phyloP scores from a whole-genome alignment of 2,329 filamentous ascomycete species.

The Fusarium haematococcum region DNA sequence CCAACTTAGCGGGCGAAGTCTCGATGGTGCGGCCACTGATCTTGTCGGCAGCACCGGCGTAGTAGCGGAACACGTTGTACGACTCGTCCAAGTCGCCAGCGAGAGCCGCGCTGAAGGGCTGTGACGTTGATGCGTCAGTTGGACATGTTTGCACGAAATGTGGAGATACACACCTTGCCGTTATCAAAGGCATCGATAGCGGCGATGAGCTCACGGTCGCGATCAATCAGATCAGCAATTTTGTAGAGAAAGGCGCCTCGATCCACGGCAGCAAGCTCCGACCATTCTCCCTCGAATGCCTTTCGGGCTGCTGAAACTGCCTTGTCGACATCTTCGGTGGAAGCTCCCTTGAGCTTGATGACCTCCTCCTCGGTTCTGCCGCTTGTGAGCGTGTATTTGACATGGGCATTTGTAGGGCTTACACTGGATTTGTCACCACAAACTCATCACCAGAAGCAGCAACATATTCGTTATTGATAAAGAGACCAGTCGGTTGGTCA shows the following conservation, averaged over 20 bases:
- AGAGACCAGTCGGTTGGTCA: constrained; percentile 53
- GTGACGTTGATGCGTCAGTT: background rate
- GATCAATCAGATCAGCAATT: constrained; percentile 36
- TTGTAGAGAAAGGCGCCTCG: constrained; percentile 40
- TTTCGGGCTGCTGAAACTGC: constrained; percentile 39
- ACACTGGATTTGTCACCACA: constrained; percentile 36
- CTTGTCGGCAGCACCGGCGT: constrained; percentile 78
- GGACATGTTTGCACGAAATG: fast-evolving
- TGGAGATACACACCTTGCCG: constrained; percentile 27
- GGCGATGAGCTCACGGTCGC: constrained; percentile 41
- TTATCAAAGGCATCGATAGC: constrained; percentile 42
- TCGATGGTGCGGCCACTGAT: constrained; percentile 76
- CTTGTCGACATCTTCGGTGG: constrained; percentile 35
- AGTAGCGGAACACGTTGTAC: constrained; percentile 68
- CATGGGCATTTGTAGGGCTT: background rate
- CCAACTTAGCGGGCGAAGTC: constrained; percentile 71
- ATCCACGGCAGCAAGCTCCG: constrained; percentile 36
- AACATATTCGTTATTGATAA: constrained; percentile 46
- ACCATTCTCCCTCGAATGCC: constrained; percentile 42
- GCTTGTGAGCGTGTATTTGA: background rate
- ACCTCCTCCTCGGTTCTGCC: constrained; percentile 39
- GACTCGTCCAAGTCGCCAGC: constrained; percentile 66
- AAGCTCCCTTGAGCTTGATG: constrained; percentile 37
- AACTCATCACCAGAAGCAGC: constrained; percentile 39
- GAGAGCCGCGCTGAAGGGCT: constrained; percentile 54